Percentiles rank a stretch among this genome's conserved stretches.
These are phyloP conservation scores for Scortechinia acanthostroma DNA, from an alignment of 2,329 filamentous ascomycete genomes.

Conservation along the genomic window DNA sequence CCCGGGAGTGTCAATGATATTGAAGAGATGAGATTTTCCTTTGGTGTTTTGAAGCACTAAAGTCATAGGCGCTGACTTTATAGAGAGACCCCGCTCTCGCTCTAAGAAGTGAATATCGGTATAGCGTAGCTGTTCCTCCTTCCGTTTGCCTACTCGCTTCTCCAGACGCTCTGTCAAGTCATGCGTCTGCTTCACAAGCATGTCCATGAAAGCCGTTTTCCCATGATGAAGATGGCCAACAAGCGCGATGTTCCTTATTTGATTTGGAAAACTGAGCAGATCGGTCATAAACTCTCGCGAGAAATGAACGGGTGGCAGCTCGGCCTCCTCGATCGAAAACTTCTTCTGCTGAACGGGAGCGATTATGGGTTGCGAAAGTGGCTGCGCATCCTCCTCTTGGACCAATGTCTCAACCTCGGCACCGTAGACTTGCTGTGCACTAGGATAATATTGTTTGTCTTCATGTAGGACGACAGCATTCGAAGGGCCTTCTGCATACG, in stretches of 20 bases:
- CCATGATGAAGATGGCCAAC: constrained; percentile 93
- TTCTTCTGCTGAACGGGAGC: constrained; percentile 90
- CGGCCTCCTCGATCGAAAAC: constrained; percentile 86
- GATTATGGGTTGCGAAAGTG: constrained; percentile 85
- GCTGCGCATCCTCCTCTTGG: constrained; percentile 93
- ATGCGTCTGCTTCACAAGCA: constrained; percentile 93
- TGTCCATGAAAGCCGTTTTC: constrained; percentile 97
- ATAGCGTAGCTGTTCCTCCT: constrained; percentile 86
- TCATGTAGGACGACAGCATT: constrained; percentile 97
- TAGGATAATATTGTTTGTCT: constrained; percentile 98
- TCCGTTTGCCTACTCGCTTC: constrained; percentile 71
- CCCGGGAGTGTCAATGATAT: constrained; percentile 90
- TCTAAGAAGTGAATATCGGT: constrained; percentile 88
- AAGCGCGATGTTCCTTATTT: constrained; percentile 86
- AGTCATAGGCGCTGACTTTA: constrained; percentile 92
- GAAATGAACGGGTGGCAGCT: constrained; percentile 82
- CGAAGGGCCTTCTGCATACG: constrained; percentile 66
- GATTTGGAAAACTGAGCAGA: constrained; percentile 89
- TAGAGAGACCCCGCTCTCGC: constrained; percentile 79
- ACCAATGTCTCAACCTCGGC: constrained; percentile 90
- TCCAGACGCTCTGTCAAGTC: constrained; percentile 75
- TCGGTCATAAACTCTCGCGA: constrained; percentile 89
- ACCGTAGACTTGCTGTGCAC: constrained; percentile 92
- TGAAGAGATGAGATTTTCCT: constrained; percentile 90
- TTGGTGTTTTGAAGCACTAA: constrained; percentile 80